These are phyloP conservation scores for Trametes sp. DNA, from an alignment of 1,284 basidiomycete species.

Conservation along the genomic window DNA sequence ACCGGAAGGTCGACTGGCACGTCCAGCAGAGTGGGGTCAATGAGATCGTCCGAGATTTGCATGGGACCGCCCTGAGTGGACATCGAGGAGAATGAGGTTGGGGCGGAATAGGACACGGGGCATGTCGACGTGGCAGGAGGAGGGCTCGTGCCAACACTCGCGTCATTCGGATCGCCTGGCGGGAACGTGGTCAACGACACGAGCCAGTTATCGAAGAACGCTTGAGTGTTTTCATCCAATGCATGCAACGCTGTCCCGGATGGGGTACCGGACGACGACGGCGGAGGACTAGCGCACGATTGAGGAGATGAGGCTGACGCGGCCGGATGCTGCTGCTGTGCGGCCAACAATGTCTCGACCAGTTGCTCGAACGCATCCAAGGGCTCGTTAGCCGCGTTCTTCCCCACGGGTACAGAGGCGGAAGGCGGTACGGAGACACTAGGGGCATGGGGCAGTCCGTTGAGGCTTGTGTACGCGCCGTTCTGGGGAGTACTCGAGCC, in stretches of 20 bases:
- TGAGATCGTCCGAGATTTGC: conserved; percentile 38
- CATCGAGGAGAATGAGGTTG: conserved; percentile 5
- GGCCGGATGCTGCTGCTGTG: conserved; percentile 22
- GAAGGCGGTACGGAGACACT: not conserved
- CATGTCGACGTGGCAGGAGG: conserved; percentile 15
- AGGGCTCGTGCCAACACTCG: conserved; percentile 17
- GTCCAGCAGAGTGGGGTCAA: conserved; percentile 48
- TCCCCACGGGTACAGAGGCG: not conserved
- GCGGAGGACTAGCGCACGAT: not conserved
- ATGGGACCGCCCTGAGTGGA: not conserved
- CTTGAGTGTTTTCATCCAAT: conserved; percentile 24
- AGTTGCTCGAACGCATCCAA: conserved; percentile 29
- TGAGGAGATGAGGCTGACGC: not conserved
- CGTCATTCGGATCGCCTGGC: conserved; percentile 35
- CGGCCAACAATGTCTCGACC: conserved; percentile 25
- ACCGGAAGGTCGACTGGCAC: conserved; percentile 28
- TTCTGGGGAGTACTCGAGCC: conserved; percentile 14
- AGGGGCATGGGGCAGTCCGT: conserved; percentile 9
- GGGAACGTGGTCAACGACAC: conserved; percentile 32
- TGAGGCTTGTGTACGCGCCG: not conserved
- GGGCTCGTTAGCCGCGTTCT: conserved; percentile 2
- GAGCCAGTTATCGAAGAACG: conserved; percentile 36
- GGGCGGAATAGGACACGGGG: not conserved
- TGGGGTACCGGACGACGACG: not conserved
- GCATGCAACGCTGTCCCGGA: not conserved